phyloP scores from a whole-genome alignment of 352 stramenopile species.

The Blastocystis sp. region DNA sequence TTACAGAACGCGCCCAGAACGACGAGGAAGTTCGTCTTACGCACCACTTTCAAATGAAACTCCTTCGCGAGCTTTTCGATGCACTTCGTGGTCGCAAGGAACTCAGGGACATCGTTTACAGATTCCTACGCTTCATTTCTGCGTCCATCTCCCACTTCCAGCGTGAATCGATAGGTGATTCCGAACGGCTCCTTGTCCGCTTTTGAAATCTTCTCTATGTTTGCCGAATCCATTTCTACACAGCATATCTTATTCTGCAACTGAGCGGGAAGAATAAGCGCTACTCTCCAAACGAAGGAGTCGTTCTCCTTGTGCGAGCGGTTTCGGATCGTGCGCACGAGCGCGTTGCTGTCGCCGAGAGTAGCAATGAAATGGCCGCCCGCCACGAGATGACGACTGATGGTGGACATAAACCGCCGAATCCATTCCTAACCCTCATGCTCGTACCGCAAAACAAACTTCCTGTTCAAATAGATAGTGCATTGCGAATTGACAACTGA shows the following conservation, averaged over 20 bases:
- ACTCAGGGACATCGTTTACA: constrained; percentile 45
- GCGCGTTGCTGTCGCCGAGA: constrained; percentile 21
- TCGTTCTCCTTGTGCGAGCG: background rate
- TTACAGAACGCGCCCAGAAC: background rate
- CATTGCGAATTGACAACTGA: constrained; percentile 70
- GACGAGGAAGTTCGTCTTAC: constrained; percentile 46
- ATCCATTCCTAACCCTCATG: background rate
- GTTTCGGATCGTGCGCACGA: constrained; percentile 5
- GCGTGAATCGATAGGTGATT: constrained; percentile 22
- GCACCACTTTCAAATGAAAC: constrained; percentile 18
- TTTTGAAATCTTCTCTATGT: background rate
- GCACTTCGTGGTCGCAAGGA: background rate
- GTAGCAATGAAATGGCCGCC: constrained; percentile 52
- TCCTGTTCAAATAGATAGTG: constrained; percentile 71
- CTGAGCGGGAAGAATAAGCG: background rate
- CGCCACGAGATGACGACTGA: background rate
- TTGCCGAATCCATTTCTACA: background rate
- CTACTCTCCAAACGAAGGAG: constrained; percentile 34
- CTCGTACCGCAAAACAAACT: background rate
- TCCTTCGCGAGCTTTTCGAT: constrained; percentile 12
- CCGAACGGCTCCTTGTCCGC: background rate
- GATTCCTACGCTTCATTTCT: constrained; percentile 21
- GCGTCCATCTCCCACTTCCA: background rate
- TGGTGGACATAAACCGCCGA: constrained; percentile 15
- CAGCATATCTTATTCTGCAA: constrained; percentile 41